Evolutionary conservation across 225 moss, liverwort and hornwort genomes (phyloP), one percentile per base, ranked within the genome.

Genomic region (Climacium dendroides): DNA sequence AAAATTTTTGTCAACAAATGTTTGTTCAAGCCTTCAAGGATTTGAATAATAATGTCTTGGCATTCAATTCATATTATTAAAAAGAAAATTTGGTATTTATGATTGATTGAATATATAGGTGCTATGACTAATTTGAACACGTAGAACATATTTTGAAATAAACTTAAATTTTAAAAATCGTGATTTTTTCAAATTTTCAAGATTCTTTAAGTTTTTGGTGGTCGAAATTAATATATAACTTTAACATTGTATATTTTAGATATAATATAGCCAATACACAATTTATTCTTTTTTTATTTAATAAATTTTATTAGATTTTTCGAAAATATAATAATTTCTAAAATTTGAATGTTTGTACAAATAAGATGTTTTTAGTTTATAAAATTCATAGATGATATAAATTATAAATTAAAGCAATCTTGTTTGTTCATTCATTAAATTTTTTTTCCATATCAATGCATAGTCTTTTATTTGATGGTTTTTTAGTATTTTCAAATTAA

Each of bases 1-100:
- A 7, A 7, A 20, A 13, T 23, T 1, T 23, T 3, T 14, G n/a
- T n/a, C n/a, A n/a, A 35, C 2, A 76, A 9, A 0, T 23, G 0
- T 23, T 75, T 24, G 4, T 54, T 77, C 5, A n/a, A n/a, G n/a
- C n/a, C n/a, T n/a, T n/a, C n/a, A n/a, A 54, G 24, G 25, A 54
- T n/a, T 54, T 25, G 54, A 76, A 24, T 9, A 5, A 34, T 20
- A 35, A 15, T 35, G 1, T 35, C 14, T 53, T 35, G 8, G 34
- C 15, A n/a, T 54, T n/a, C 9, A 76, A 53, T 54, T 14, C n/a
- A 3, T 22, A 50, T 1, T 11, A 34, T 32, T 74, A 19, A 30
- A 47, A 34, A 50, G 2, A 15, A 34, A 8, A 3, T 43, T 34
- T 35, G 24, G 3, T 75, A 52, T 13, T 52, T 2, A 7, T 35